A percentile compares a stretch with the other conserved stretches of the same genome.
Conservation (phyloP, 768 basidiomycete species). For the Lactifluus pinguis region DNA sequence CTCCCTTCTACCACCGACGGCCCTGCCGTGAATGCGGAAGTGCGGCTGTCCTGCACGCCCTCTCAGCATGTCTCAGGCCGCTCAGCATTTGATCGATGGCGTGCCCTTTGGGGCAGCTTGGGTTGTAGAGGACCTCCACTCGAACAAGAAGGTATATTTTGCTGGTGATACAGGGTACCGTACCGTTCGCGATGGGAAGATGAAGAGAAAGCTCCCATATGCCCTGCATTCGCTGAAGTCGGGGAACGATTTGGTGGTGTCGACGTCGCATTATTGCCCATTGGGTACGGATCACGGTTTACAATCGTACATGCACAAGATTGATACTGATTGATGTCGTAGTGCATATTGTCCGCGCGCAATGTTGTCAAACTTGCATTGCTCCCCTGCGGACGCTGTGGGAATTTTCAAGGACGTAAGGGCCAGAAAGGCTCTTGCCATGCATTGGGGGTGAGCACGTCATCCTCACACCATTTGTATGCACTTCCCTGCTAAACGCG, state of each 20-base stretch:
- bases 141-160: constrained; percentile 47
- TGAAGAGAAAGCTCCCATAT: constrained; percentile 45
- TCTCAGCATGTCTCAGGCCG: constrained; percentile 57
- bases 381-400: constrained; percentile 60
- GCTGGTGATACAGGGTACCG: constrained; percentile 64
- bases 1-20: constrained; percentile 19
- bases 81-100: constrained; percentile 40
- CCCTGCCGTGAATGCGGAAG: constrained; percentile 19
- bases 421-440: constrained; percentile 52
- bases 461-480: not conserved
- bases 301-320: not conserved
- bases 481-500: not conserved
- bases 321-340: constrained; percentile 20
- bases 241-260: constrained; percentile 54
- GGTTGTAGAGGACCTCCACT: constrained; percentile 46
- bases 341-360: constrained; percentile 54
- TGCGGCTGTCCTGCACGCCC: constrained; percentile 51
- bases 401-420: constrained; percentile 54
- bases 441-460: constrained; percentile 56
- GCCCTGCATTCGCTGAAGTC: constrained; percentile 68
- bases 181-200: constrained; percentile 37
- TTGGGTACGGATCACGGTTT: constrained; percentile 37
- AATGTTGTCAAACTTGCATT: constrained; percentile 53
- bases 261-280: constrained; percentile 63
- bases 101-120: constrained; percentile 62